Evolutionary conservation across 441 rosid genomes (phyloP).

Genomic region (Corymbia calophylla): DNA sequence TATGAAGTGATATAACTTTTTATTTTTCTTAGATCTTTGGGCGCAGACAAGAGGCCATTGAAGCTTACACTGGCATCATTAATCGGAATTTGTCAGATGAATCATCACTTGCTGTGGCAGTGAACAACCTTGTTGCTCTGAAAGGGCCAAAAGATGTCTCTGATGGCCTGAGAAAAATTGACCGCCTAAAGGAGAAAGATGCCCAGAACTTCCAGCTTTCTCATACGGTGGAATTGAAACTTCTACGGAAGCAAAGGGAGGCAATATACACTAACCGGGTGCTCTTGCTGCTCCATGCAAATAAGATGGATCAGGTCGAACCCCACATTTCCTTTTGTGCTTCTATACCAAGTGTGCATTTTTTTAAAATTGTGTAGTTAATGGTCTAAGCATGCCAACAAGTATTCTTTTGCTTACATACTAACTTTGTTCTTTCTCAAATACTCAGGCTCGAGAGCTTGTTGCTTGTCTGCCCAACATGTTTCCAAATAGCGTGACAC

Average conservation of each 20-base stretch:
- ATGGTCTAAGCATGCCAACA: neutral
- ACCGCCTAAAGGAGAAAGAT: slow-evolving; percentile 68
- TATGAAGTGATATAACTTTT: neutral
- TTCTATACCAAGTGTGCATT: neutral
- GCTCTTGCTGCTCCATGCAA: slow-evolving; percentile 80
- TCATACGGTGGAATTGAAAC: slow-evolving; percentile 57
- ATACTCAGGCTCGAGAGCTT: slow-evolving; percentile 77
- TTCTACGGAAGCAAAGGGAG: slow-evolving; percentile 67
- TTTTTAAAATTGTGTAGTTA: neutral
- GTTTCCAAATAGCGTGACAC: slow-evolving; percentile 57
- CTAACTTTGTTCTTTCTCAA: slow-evolving; percentile 2
- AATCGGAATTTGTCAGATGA: slow-evolving; percentile 69
- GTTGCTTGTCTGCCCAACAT: slow-evolving; percentile 48
- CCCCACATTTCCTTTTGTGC: neutral
- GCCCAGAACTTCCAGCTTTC: slow-evolving; percentile 57
- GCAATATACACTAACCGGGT: slow-evolving; percentile 68
- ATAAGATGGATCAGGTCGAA: slow-evolving; percentile 8
- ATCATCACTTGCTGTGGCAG: slow-evolving; percentile 73
- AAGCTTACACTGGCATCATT: slow-evolving; percentile 49
- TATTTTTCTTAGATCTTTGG: slow-evolving; percentile 61
- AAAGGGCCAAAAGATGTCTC: slow-evolving; percentile 79
- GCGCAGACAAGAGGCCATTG: slow-evolving; percentile 48
- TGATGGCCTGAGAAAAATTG: slow-evolving; percentile 82
- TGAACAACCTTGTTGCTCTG: slow-evolving; percentile 66
- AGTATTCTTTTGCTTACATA: neutral